Evolutionary conservation across 495 filamentous ascomycete species (phyloP), one percentile per base, ranked within the genome.

Genomic region (Aspergillus leporis): DNA sequence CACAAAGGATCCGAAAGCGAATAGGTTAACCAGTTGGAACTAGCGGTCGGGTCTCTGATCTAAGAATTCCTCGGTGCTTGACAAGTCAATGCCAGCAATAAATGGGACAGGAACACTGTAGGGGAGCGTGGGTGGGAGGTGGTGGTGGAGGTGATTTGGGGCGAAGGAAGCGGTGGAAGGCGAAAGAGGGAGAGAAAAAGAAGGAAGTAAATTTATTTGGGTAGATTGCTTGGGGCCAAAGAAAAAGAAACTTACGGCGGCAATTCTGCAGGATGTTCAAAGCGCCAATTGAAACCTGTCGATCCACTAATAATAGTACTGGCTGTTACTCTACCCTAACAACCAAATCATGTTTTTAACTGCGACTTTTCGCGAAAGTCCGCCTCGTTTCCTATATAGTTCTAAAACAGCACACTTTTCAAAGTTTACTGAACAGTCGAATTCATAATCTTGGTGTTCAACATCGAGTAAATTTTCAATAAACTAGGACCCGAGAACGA

Each of bases 51-150:
- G 55, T 60, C 57, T 71, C 63, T 61, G 63, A 62, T 68, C 63
- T 63, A 57, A 54, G 31, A 53, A 53, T 25, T 57, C 32, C 49
- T 55, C 62, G 41, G 58, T 76, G 76, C 78, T 80, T 72, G 78
- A 80, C 78, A 80, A 80, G 78, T 78, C 74, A 80, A 80, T 80
- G 78, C 75, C 78, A 80, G 78, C 78, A 77, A 70, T 59, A 61
- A 66, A 64, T 62, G 61, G 64, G 64, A 65, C 68, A 73, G 70
- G 72, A 70, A 65, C 72, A 63, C 58, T 61, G 57, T 59, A 41
- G 55, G 64, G 66, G 71, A 63, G 63, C 13, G 51, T 12, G 34
- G 23, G 43, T 36, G 51, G 59, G 63, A 62, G 70, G 66, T 62
- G 68, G 67, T 66, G 58, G 61, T 60, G 63, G 66, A 58, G 66